Conservation (phyloP, 2,329 filamentous ascomycete genomes). For the Fusarium fujikuroi region DNA sequence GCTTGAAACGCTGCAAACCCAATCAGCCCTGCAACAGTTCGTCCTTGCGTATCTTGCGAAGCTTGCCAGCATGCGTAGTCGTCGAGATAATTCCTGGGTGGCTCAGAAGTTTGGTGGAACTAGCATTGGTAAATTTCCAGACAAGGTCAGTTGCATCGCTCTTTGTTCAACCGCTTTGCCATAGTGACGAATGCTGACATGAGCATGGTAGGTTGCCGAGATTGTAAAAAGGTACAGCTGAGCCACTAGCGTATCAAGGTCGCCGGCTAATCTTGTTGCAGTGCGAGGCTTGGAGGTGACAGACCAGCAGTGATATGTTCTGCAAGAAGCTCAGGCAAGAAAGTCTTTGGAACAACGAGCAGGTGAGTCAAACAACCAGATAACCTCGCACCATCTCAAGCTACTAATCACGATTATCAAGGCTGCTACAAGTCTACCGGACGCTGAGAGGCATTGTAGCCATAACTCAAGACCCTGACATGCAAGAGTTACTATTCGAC, state of each 20-base stretch:
- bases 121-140: neutral
- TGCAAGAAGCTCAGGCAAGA: neutral
- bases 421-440: neutral
- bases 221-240: neutral
- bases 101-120: neutral
- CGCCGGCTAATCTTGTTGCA: neutral
- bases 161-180: neutral
- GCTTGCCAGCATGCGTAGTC: neutral
- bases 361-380: neutral
- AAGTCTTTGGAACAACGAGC: neutral
- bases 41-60: neutral
- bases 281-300: neutral
- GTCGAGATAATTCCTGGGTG: neutral
- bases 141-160: neutral
- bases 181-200: neutral
- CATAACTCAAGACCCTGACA: neutral
- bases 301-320: neutral
- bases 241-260: accelerated
- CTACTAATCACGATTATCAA: neutral
- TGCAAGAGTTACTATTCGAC: neutral
- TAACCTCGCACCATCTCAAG: accelerated
- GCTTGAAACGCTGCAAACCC: neutral
- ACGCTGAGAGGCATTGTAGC: neutral
- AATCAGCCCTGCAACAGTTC: neutral
- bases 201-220: neutral